Percentiles rank a stretch among this genome's conserved stretches.
phyloP scores from a whole-genome alignment of 2,329 filamentous ascomycete genomes.

The Camillea tinctor region DNA sequence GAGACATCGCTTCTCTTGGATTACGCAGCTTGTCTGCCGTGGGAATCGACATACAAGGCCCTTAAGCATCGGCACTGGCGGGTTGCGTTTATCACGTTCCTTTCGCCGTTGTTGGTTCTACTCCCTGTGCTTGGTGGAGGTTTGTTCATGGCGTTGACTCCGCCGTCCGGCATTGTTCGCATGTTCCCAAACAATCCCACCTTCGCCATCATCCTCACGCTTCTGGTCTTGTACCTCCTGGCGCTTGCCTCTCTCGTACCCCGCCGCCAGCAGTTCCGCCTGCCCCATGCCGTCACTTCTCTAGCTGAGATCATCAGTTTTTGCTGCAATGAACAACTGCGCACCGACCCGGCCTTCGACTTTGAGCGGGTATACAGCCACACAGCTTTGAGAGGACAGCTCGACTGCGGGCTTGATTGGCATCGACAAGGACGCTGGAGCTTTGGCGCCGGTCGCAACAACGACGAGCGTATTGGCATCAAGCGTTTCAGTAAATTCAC shows the following conservation, averaged over 20 bases:
- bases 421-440: conserved; percentile 53
- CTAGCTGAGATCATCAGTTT: conserved; percentile 78
- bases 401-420: conserved; percentile 54
- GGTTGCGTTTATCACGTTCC: conserved; percentile 59
- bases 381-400: conserved; percentile 64
- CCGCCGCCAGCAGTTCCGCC: conserved; percentile 56
- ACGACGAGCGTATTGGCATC: conserved; percentile 30
- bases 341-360: conserved; percentile 71
- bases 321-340: conserved; percentile 68
- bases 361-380: conserved; percentile 57
- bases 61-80: conserved; percentile 62
- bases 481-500: conserved; percentile 31
- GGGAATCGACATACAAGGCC: conserved; percentile 59
- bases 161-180: conserved; percentile 48
- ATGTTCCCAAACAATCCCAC: conserved; percentile 74
- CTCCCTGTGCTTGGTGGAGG: conserved; percentile 69
- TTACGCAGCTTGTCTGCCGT: conserved; percentile 65
- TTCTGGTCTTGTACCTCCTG: conserved; percentile 69
- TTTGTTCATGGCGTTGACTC: conserved; percentile 71
- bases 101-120: conserved; percentile 58
- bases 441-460: conserved; percentile 42
- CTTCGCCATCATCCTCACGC: conserved; percentile 69
- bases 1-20: conserved; percentile 66
- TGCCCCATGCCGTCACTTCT: conserved; percentile 72
- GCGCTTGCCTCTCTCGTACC: conserved; percentile 63